phyloP scores from a whole-genome alignment of 148 eudicot genomes.

The Chenopodium formosanum region DNA sequence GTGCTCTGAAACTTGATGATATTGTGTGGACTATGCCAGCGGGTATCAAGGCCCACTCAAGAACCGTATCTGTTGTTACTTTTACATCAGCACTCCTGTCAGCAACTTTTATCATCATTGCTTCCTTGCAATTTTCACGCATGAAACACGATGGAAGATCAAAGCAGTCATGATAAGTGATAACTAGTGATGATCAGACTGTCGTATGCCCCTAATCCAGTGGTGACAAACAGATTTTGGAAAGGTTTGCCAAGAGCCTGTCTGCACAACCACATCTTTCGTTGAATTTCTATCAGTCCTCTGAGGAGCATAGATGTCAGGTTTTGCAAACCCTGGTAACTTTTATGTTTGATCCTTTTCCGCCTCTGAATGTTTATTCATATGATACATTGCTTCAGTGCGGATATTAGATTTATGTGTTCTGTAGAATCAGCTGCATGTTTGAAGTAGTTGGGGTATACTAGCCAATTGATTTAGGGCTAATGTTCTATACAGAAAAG shows the following conservation, averaged over 20 bases:
- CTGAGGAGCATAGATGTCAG: conserved; percentile 1
- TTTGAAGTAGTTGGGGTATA: background rate
- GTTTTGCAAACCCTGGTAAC: background rate
- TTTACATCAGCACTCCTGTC: conserved; percentile 57
- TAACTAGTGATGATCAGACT: background rate
- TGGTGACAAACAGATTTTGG: background rate
- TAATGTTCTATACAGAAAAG: background rate
- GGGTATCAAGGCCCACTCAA: conserved; percentile 59
- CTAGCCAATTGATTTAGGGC: too few species aligned
- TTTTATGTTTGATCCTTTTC: background rate
- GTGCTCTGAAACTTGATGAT: conserved; percentile 20
- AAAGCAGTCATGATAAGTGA: conserved; percentile 33
- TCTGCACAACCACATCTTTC: background rate
- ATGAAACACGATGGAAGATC: conserved; percentile 9
- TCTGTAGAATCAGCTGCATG: background rate
- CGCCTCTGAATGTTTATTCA: background rate
- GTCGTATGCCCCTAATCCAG: background rate
- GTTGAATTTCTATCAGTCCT: background rate
- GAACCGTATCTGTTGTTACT: conserved; percentile 59
- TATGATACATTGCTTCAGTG: background rate
- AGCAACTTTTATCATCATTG: conserved; percentile 45
- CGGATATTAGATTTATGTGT: background rate
- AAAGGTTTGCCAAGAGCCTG: background rate
- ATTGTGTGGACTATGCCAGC: conserved; percentile 68
- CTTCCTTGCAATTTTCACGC: conserved; percentile 43